A percentile compares a stretch with the other conserved stretches of the same genome.
Evolutionary conservation across 495 filamentous ascomycete genomes (phyloP).

Genomic region (Podospora pseudocomata): DNA sequence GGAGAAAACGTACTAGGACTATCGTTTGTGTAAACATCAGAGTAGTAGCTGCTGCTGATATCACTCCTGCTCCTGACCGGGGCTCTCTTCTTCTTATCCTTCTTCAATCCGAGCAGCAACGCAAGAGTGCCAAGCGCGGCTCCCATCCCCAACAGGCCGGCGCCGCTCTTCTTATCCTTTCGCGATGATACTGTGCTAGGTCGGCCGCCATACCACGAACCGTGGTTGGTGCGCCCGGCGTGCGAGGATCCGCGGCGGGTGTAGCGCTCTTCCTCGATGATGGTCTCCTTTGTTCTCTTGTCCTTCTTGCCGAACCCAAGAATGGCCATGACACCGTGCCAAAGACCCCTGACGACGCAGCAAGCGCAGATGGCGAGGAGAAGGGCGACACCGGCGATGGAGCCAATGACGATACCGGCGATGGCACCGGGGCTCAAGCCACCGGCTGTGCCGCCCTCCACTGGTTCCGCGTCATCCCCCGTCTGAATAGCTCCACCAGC

Average conservation of each 20-base stretch:
- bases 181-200: conserved; percentile 51
- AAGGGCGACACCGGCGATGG: conserved; percentile 69
- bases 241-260: conserved; percentile 47
- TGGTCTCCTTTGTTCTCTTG: conserved; percentile 50
- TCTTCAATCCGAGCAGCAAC: conserved; percentile 71
- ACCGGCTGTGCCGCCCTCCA: conserved; percentile 30
- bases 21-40: conserved; percentile 43
- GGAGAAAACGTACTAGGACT: conserved; percentile 47
- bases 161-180: conserved; percentile 49
- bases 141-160: conserved; percentile 54
- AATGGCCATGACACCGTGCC: conserved; percentile 61
- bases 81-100: conserved; percentile 49
- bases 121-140: conserved; percentile 65
- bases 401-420: conserved; percentile 90
- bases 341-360: conserved; percentile 63
- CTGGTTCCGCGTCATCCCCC: conserved; percentile 29
- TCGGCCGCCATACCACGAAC: conserved; percentile 63
- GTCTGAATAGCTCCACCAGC: conserved; percentile 46
- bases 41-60: conserved; percentile 48
- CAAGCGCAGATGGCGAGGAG: conserved; percentile 71
- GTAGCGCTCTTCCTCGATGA: conserved; percentile 66
- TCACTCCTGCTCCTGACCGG: conserved; percentile 46
- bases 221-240: conserved; percentile 41
- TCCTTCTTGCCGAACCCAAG: conserved; percentile 57
- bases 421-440: conserved; percentile 79